These are phyloP conservation scores for Petunia axillaris DNA, from an alignment of 257 asterid species.

Conservation along the genomic window DNA sequence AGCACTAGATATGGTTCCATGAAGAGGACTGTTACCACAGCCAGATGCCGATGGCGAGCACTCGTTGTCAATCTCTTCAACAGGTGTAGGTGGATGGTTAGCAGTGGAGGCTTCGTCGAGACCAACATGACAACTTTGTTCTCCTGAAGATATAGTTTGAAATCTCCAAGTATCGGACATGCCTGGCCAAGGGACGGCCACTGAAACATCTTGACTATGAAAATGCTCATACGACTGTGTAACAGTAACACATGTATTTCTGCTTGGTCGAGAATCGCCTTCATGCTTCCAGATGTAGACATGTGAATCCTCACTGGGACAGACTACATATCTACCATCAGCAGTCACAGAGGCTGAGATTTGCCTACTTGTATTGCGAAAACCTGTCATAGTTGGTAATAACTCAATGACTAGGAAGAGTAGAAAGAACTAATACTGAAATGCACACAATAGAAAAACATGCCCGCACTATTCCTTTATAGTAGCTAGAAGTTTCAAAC, in stretches of 20 bases:
- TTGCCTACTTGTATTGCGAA: slow-evolving; percentile 87
- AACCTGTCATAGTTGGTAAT: slow-evolving; percentile 51
- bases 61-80: slow-evolving; percentile 58
- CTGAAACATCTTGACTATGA: slow-evolving; percentile 40
- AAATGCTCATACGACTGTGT: slow-evolving; percentile 78
- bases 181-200: slow-evolving; percentile 40
- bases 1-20: slow-evolving; percentile 56
- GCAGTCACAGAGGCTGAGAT: slow-evolving; percentile 87
- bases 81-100: slow-evolving; percentile 64
- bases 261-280: slow-evolving; percentile 72
- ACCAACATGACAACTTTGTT: slow-evolving; percentile 28
- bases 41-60: slow-evolving; percentile 55
- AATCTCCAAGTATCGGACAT: slow-evolving; percentile 24
- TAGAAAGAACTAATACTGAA: neutral
- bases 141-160: slow-evolving; percentile 23
- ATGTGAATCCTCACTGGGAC: slow-evolving; percentile 92
- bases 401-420: slow-evolving; percentile 9
- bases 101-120: slow-evolving; percentile 27
- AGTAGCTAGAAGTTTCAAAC: neutral
- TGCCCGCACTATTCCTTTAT: neutral
- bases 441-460: neutral
- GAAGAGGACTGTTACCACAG: slow-evolving; percentile 60
- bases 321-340: slow-evolving; percentile 76
- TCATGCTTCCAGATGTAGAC: slow-evolving; percentile 97
- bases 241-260: slow-evolving; percentile 76